A percentile compares a stretch with the other conserved stretches of the same genome.
These are phyloP conservation scores for Magnolia changhungtana DNA, from an alignment of 164 flowering plant genomes.

Conservation along the genomic window DNA sequence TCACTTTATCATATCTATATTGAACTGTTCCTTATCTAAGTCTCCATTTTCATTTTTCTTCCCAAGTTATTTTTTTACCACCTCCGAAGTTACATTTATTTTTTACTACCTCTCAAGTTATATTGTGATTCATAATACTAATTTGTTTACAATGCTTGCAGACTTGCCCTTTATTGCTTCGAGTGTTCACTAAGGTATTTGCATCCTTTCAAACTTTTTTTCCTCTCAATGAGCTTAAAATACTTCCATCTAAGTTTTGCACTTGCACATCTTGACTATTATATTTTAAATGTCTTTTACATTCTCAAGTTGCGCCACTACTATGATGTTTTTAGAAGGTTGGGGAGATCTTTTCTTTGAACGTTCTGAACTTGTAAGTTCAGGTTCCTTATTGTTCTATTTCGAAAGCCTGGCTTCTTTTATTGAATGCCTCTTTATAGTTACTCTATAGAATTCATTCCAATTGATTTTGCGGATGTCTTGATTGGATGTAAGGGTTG, in stretches of 20 bases:
- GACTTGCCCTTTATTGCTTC: conserved; percentile 84
- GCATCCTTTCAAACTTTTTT: background rate
- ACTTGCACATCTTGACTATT: background rate
- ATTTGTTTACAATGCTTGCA: conserved; percentile 26
- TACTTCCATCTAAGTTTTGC: background rate
- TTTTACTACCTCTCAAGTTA: background rate
- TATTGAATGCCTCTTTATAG: background rate
- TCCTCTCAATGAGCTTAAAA: background rate
- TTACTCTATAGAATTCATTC: background rate
- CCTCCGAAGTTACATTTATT: background rate
- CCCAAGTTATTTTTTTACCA: no score
- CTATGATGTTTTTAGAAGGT: background rate
- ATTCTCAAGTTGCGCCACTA: background rate
- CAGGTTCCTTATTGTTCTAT: no score
- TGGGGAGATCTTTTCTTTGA: background rate
- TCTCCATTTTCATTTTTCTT: no score
- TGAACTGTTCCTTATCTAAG: no score
- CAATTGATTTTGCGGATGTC: background rate
- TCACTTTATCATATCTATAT: no score
- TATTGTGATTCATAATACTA: background rate
- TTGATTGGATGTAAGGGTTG: background rate
- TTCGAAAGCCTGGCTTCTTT: background rate
- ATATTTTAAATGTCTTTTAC: background rate
- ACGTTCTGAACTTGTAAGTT: no score
- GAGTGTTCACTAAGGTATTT: conserved; percentile 84